Base-by-base conservation (phyloP, 495 filamentous ascomycete species). In the Choiromyces venosus region DNA sequence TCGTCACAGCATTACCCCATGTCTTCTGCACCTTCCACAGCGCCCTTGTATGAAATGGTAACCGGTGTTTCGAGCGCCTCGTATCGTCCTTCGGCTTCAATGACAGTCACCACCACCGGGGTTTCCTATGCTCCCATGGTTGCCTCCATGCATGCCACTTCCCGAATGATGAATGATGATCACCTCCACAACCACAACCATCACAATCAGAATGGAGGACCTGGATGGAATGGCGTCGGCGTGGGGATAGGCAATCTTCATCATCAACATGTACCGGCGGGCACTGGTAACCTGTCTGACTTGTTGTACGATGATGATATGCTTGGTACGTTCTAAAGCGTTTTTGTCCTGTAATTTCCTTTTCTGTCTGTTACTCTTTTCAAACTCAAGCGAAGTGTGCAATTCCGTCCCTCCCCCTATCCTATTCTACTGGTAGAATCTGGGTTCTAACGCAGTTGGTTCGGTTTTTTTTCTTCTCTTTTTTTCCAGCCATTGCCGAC, bases 261-360 rank as follows among this genome's bases (percentile, higher is more conserved):
- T 71, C 80, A 82, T 69, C 80, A 82, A 74, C 68, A 81, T 69
- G 78, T 79, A 44, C 80, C 81, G 7, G 75, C 74, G 39, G 77
- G 74, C 56, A 74, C 75, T 46, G 78, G 70, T 68, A 79, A 82
- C 73, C 71, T 82, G 52, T 77, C 82, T 61, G 83, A 84, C 40
- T 69, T 83, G 71, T 82, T 83, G 75, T 84, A 84, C 72, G 83
- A 83, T 77, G 83, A 84, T 68, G 83, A 84, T 52, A 82, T 84
- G 76, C 73, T 83, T 71, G 82, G 83, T 83, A 84, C 81, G 81
- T 82, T 81, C 66, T 80, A 80, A 77, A 80, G 72, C 66, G 73
- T 76, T 78, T 74, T 74, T 74, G 69, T 73, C 77, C 76, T 76
- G 46, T 79, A 39, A 68, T 79, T 82, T 74, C 71, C 69, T 68